phyloP scores from a whole-genome alignment of 192 early-diverging fungal genomes.

The Podila clonocystis region DNA sequence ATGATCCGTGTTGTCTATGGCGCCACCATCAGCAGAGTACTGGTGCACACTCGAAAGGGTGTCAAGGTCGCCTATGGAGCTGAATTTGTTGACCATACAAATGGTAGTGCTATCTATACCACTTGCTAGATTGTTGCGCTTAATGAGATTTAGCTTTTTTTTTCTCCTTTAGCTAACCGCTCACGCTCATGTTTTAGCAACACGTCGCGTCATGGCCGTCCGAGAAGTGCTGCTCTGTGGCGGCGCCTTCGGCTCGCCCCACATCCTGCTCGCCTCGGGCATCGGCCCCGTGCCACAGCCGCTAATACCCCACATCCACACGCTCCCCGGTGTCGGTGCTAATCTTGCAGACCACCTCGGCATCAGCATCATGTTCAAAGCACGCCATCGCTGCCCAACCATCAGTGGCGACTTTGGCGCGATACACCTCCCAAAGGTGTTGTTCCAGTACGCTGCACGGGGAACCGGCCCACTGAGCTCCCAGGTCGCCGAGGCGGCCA shows the following conservation, averaged over 20 bases:
- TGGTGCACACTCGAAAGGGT: slow-evolving; percentile 12
- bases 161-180: slow-evolving; percentile 1
- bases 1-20: slow-evolving; percentile 36
- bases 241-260: slow-evolving; percentile 32
- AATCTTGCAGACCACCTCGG: slow-evolving; percentile 40
- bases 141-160: background rate
- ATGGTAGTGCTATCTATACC: slow-evolving; percentile 9
- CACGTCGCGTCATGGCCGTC: slow-evolving; percentile 12
- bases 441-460: background rate
- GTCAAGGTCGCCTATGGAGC: slow-evolving; percentile 32
- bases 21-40: slow-evolving; percentile 6
- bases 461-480: background rate
- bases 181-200: background rate
- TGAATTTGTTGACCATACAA: slow-evolving; percentile 41
- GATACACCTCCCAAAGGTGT: background rate
- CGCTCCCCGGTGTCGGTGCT: slow-evolving; percentile 29
- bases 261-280: slow-evolving; percentile 35
- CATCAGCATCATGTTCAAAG: slow-evolving; percentile 5
- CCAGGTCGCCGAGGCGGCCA: background rate
- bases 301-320: slow-evolving; percentile 4
- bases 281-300: slow-evolving; percentile 20
- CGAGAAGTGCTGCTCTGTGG: slow-evolving; percentile 52
- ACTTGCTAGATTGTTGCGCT: background rate
- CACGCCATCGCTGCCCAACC: background rate
- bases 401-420: background rate